Percentiles rank a stretch among this genome's conserved stretches.
Evolutionary conservation across 139 green algal genomes (phyloP).

Genomic region (Coccomyxa sp.): DNA sequence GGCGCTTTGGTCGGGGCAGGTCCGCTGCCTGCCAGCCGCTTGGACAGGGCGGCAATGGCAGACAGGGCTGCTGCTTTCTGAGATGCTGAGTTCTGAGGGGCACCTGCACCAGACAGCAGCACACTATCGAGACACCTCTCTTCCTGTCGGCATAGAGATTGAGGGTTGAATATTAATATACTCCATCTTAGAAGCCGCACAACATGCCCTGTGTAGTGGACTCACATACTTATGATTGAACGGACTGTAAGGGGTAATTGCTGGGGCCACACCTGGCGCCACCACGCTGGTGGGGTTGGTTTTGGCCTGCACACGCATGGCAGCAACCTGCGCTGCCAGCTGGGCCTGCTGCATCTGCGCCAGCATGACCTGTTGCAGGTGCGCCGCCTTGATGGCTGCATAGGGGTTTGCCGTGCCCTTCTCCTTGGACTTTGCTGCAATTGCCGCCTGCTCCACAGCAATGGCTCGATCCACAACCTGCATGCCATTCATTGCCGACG

Average conservation of each 20-base stretch:
- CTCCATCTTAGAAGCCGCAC: no score
- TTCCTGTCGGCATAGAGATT: no score
- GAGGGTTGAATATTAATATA: no score
- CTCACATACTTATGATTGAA: no score
- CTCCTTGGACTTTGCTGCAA: slow-evolving; percentile 14
- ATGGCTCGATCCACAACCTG: slow-evolving; percentile 31
- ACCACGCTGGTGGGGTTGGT: background rate
- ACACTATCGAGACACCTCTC: background rate
- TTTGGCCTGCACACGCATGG: slow-evolving; percentile 19
- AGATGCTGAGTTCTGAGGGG: slow-evolving; percentile 23
- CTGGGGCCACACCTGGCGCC: background rate
- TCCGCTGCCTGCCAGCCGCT: background rate
- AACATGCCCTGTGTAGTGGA: no score
- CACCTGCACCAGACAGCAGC: background rate
- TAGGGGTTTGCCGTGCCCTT: slow-evolving; percentile 37
- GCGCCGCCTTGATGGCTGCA: slow-evolving; percentile 51
- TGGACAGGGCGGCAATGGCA: slow-evolving; percentile 42
- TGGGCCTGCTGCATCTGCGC: slow-evolving; percentile 41
- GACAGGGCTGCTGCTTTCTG: slow-evolving; percentile 47
- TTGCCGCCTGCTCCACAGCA: slow-evolving; percentile 27
- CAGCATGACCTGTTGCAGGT: slow-evolving; percentile 44
- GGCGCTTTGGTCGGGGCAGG: background rate
- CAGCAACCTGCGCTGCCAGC: slow-evolving; percentile 39
- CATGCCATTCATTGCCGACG: slow-evolving; percentile 41
- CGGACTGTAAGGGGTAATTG: no score